A percentile compares a stretch with the other conserved stretches of the same genome.
These are phyloP conservation scores for Fusarium bactridioides DNA, from an alignment of 2,329 filamentous ascomycete genomes.

Conservation along the genomic window DNA sequence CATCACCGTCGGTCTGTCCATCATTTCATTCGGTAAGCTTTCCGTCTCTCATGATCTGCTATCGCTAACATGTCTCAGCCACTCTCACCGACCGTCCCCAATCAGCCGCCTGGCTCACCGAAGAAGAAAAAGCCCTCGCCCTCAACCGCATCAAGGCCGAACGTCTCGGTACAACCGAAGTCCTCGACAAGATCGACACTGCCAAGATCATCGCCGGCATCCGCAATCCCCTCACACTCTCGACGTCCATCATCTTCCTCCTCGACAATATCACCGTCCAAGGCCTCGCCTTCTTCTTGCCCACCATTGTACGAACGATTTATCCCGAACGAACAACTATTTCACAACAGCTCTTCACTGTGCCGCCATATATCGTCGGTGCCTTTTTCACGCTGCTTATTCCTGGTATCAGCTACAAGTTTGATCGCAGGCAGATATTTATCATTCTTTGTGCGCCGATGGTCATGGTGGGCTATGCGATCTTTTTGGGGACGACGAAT, in stretches of 20 bases:
- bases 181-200: slow-evolving; percentile 65
- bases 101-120: slow-evolving; percentile 69
- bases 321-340: slow-evolving; percentile 65
- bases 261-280: slow-evolving; percentile 76
- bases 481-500: slow-evolving; percentile 68
- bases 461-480: slow-evolving; percentile 74
- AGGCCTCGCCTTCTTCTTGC: slow-evolving; percentile 74
- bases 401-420: slow-evolving; percentile 67
- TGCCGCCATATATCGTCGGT: slow-evolving; percentile 74
- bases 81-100: slow-evolving; percentile 72
- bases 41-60: accelerated
- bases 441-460: slow-evolving; percentile 67
- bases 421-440: slow-evolving; percentile 67
- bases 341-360: slow-evolving; percentile 73
- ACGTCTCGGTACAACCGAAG: slow-evolving; percentile 64
- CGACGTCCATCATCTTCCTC: slow-evolving; percentile 66
- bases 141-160: slow-evolving; percentile 67
- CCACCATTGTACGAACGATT: slow-evolving; percentile 74
- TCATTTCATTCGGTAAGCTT: slow-evolving; percentile 50
- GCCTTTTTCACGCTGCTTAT: slow-evolving; percentile 71
- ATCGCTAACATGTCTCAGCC: slow-evolving; percentile 43
- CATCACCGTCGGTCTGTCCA: slow-evolving; percentile 58
- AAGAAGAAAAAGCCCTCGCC: slow-evolving; percentile 69
- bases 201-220: slow-evolving; percentile 68
- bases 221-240: slow-evolving; percentile 63